These are phyloP conservation scores for Rhizophora apiculata DNA, from an alignment of 345 rosid species.

Conservation along the genomic window DNA sequence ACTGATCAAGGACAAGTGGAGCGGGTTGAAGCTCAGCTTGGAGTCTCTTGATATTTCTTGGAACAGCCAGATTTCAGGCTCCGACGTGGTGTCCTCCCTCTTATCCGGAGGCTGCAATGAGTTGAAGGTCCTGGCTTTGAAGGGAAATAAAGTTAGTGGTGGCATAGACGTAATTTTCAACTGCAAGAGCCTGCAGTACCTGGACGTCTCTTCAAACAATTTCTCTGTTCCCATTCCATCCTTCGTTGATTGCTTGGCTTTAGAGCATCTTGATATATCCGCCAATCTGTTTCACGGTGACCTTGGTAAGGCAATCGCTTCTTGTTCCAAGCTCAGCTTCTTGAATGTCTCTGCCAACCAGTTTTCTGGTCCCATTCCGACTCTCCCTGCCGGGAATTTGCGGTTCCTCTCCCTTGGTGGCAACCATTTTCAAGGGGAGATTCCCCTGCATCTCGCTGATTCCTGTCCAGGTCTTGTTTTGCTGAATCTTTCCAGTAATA, in stretches of 20 bases:
- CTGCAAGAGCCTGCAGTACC: conserved; percentile 51
- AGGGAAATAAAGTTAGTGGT: conserved; percentile 68
- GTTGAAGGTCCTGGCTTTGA: conserved; percentile 44
- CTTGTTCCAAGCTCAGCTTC: conserved; percentile 53
- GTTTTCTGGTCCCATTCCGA: conserved; percentile 63
- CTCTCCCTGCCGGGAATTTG: conserved; percentile 44
- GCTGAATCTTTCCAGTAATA: conserved; percentile 76
- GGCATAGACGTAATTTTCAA: conserved; percentile 51
- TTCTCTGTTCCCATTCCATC: conserved; percentile 50
- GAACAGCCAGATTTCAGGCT: conserved; percentile 50
- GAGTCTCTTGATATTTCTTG: conserved; percentile 73
- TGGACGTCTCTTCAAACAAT: conserved; percentile 78
- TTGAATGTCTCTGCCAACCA: conserved; percentile 64
- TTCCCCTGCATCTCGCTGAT: conserved; percentile 58
- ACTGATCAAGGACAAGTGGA: conserved; percentile 26
- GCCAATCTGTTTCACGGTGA: conserved; percentile 64
- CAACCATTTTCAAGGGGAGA: conserved; percentile 60
- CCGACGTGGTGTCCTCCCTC: conserved; percentile 50
- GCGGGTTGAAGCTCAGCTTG: conserved; percentile 50
- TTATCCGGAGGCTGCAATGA: conserved; percentile 57
- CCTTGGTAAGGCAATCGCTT: conserved; percentile 46
- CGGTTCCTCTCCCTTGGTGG: conserved; percentile 47
- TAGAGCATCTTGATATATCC: conserved; percentile 76
- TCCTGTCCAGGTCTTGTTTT: conserved; percentile 62
- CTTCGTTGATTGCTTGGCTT: conserved; percentile 59